These are phyloP conservation scores for Bryum argenteum DNA, from an alignment of 225 moss, liverwort and hornwort species.

Conservation along the genomic window DNA sequence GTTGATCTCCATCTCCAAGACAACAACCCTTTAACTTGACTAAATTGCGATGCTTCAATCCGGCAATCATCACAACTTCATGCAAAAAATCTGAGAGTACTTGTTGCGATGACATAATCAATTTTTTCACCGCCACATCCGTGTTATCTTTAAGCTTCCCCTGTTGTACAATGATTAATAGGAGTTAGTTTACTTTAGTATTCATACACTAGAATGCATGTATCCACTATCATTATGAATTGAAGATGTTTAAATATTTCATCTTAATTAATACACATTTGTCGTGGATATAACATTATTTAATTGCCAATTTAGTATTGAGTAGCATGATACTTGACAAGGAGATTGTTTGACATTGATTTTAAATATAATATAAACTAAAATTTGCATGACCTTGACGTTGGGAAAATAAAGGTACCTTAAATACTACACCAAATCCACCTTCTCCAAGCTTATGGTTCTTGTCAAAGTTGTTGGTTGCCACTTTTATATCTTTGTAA, in stretches of 20 bases:
- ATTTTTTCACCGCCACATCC: constrained; percentile 11
- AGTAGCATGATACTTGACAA: no score
- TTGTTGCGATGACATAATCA: neutral
- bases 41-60: neutral
- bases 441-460: constrained; percentile 10
- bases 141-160: constrained; percentile 23
- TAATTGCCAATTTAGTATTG: no score
- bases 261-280: no score
- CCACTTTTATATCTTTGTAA: constrained; percentile 9
- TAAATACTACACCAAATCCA: constrained; percentile 15
- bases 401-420: neutral
- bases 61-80: neutral
- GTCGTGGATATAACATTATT: no score
- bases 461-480: constrained; percentile 18
- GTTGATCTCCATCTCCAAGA: neutral
- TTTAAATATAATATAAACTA: no score
- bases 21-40: neutral
- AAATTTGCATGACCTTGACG: no score
- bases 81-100: neutral
- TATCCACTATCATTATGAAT: no score
- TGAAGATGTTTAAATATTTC: no score
- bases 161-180: neutral
- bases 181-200: no score
- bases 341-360: no score
- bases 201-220: no score